Evolutionary conservation across 129 eudicot genomes (phyloP), one percentile per base, ranked within the genome.

Genomic region (sunflower (Helianthus annuus)): DNA sequence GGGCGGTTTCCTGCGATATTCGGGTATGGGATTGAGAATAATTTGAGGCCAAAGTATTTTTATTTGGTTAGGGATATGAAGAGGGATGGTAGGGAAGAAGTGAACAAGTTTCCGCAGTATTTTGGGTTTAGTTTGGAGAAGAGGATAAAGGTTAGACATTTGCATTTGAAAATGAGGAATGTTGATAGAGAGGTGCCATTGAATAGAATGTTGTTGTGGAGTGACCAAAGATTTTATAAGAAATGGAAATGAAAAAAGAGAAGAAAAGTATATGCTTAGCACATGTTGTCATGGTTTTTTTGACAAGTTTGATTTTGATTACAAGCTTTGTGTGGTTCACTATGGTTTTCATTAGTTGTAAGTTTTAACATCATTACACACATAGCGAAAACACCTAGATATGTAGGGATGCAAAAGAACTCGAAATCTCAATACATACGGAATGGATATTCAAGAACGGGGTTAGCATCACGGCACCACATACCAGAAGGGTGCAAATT

Each of bases 1-100:
- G 93, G 66, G 38, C 72, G 93, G 74, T 79, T 87, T 70, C 87
- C 85, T 7, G 93, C 93, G 17, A 79, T 87, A 36, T 84, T 87
- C 4, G 89, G 89, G 48, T 87, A 87, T 39, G 87, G 89, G 6
- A 77, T 82, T 1, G 82, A 73, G 73, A 24, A 74, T 27, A 84
- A 82, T 59, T 52, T 87, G 82, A 52, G 69, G 82, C 84, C 84
- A 2, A 87, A 87, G 61, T 61, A 48, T 36, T 78, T 76, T 80
- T 84, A 82, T 53, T 77, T 87, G 78, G 80, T 75, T 40, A 69
- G 60, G 81, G 85, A 65, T 48, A 87, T 87, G 89, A 64, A 74
- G 74, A 84, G 85, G 68, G 17, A 73, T 62, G 78, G 74, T 19
- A 53, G 76, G 29, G 84, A 79, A 1, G 93, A 87, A 74, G 75